Evolutionary conservation across 106 monocot species (phyloP), one percentile per base, ranked within the genome.

Genomic region (Apostasia ramifera): DNA sequence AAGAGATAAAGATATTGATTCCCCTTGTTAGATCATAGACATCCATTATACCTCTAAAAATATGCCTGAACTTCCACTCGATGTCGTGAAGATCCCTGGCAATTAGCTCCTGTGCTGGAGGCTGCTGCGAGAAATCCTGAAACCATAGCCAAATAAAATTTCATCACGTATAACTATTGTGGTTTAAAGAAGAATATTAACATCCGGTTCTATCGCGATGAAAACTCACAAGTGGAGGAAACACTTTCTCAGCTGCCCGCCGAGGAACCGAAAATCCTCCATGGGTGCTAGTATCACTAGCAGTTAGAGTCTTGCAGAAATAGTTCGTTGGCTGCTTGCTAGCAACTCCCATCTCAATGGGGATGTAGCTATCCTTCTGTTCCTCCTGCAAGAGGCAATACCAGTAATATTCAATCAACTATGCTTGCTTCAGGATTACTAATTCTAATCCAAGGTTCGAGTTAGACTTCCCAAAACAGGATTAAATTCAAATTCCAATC

Each of bases 51-150:
- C 74, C 74, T 66, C 74, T 43, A 26, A 74, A 74, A 40, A 74
- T 74, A 66, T 74, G 74, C 66, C 74, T 56, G 66, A 74, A 66
- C 62, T 74, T 74, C 74, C 74, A 74, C 66, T 74, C 74, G 11
- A 58, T 57, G 13, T 66, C 74, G 58, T 74, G 74, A 66, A 74
- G 66, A 40, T 74, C 74, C 47, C 74, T 55, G 6, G 66, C 74
- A 64, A 74, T 59, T 9, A 74, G 66, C 57, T 66, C 74, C 57
- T 66, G 66, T 7, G 57, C 73, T 43, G 73, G 73, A 40, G 73
- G 73, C 56, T 73, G 73, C 66, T 55, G 66, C 1, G 73, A 56
- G 66, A 74, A 74, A 74, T 74, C 66, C 66, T 74, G 53, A 44
- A 73, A 61, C 5, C 6, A 67, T 4, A 49, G 53, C 43, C 8